phyloP scores from a whole-genome alignment of 78 protist species.

The Emiliania huxleyi region DNA sequence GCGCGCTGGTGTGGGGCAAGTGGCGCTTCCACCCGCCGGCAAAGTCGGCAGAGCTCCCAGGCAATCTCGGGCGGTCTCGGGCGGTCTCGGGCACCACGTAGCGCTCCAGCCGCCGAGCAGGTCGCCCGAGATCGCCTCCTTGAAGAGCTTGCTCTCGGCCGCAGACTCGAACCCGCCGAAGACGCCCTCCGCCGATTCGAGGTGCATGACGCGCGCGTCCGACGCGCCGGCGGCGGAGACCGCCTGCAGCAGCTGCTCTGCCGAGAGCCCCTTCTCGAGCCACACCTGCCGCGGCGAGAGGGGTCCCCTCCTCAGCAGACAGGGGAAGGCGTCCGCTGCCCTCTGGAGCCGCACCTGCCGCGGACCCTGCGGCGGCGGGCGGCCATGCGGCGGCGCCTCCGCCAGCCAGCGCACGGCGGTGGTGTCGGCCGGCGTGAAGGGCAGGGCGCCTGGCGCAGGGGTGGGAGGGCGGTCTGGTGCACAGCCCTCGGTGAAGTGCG shows the following conservation, averaged over 20 bases:
- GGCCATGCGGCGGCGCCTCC: too few species aligned
- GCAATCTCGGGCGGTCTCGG: too few species aligned
- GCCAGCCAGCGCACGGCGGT: background rate
- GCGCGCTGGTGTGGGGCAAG: too few species aligned
- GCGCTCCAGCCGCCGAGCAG: conserved; percentile 15
- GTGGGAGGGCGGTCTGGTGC: too few species aligned
- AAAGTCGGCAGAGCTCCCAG: too few species aligned
- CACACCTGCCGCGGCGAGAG: background rate
- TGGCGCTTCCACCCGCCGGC: too few species aligned
- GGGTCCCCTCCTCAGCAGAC: too few species aligned
- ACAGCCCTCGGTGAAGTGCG: too few species aligned
- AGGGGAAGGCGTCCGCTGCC: background rate
- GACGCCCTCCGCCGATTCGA: background rate
- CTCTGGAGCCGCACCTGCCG: too few species aligned
- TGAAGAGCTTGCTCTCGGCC: background rate
- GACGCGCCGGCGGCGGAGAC: background rate
- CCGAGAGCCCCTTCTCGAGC: background rate
- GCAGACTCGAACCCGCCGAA: background rate
- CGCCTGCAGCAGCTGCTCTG: background rate
- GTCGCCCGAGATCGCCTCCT: background rate
- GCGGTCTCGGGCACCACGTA: conserved; percentile 16
- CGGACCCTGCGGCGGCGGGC: too few species aligned
- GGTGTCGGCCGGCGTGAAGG: background rate
- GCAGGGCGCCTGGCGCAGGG: too few species aligned
- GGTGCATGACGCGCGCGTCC: background rate